Percentiles rank a stretch among this genome's conserved stretches.
phyloP scores from a whole-genome alignment of 805 yeast genomes.

The Yarrowia hollandica region DNA sequence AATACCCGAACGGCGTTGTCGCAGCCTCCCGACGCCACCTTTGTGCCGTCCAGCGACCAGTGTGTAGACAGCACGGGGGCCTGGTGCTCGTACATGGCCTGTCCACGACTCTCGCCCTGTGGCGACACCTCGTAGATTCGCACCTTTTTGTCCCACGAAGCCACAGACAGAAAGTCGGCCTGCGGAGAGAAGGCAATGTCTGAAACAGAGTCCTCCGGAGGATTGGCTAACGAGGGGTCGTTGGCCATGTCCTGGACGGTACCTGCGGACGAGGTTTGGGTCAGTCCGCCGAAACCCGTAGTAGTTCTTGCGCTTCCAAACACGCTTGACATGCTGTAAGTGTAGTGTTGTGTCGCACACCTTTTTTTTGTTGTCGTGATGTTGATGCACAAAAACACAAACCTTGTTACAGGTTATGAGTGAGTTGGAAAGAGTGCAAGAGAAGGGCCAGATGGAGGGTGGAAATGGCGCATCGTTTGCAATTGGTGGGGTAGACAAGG shows the following conservation, averaged over 20 bases:
- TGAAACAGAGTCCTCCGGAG: constrained; percentile 89
- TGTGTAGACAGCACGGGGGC: constrained; percentile 81
- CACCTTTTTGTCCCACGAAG: constrained; percentile 95
- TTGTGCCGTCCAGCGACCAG: constrained; percentile 85
- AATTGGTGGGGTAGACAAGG: too few species aligned
- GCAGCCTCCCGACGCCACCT: constrained; percentile 84
- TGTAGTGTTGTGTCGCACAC: neutral
- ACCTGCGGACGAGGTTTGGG: constrained; percentile 18
- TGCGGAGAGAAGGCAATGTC: constrained; percentile 84
- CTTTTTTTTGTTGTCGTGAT: neutral
- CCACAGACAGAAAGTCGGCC: constrained; percentile 75
- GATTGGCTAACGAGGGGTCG: constrained; percentile 52
- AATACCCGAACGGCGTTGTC: constrained; percentile 84
- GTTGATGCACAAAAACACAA: constrained; percentile 3
- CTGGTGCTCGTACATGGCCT: constrained; percentile 86
- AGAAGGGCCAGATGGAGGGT: too few species aligned
- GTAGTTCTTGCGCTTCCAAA: constrained; percentile 20
- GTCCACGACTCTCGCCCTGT: constrained; percentile 77
- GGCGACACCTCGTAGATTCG: constrained; percentile 83
- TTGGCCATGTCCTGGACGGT: constrained; percentile 28
- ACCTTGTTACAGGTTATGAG: constrained; percentile 13
- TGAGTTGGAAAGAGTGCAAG: too few species aligned
- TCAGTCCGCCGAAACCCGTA: constrained; percentile 34
- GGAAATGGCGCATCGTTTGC: too few species aligned
- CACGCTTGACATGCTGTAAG: neutral